phyloP scores from a whole-genome alignment of 805 yeast genomes.

The Saturnispora galanensis region DNA sequence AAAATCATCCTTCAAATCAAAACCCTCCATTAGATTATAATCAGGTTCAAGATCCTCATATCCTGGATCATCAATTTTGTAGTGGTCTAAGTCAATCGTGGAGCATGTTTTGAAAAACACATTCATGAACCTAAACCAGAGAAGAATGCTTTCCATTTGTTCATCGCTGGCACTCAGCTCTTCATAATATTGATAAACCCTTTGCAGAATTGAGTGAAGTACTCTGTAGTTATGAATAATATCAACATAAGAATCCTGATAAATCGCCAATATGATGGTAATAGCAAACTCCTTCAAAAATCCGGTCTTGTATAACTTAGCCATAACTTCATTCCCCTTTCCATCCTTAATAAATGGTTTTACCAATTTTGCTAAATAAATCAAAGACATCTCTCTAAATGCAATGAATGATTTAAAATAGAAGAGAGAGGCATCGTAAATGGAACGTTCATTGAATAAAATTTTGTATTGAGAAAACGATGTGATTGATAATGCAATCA shows the following conservation, averaged over 20 bases:
- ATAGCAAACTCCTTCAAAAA: constrained; percentile 20
- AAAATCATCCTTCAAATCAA: constrained; percentile 19
- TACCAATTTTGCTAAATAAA: constrained; percentile 16
- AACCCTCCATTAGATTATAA: constrained; percentile 22
- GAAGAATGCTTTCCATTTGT: constrained; percentile 16
- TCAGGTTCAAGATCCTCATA: constrained; percentile 32
- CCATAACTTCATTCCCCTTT: constrained; percentile 9
- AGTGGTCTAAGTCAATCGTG: constrained; percentile 37
- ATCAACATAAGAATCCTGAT: constrained; percentile 23
- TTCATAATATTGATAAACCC: constrained; percentile 14
- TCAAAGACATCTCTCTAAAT: constrained; percentile 20
- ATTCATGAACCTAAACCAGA: constrained; percentile 27
- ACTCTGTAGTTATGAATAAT: constrained; percentile 21
- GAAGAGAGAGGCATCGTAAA: constrained; percentile 19
- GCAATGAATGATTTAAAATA: constrained; percentile 19
- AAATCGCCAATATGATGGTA: constrained; percentile 21
- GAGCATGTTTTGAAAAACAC: constrained; percentile 40
- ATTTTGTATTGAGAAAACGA: constrained; percentile 18
- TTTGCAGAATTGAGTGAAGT: constrained; percentile 20
- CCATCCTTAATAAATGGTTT: constrained; percentile 12
- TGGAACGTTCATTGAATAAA: constrained; percentile 21
- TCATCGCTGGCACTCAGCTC: constrained; percentile 11
- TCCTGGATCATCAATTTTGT: constrained; percentile 33
- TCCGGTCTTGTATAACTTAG: constrained; percentile 16
- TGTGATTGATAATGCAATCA: constrained; percentile 20